Percentiles rank a stretch among this genome's conserved stretches.
Conservation (phyloP, 2,329 filamentous ascomycete genomes). For the Colletotrichum sidae region DNA sequence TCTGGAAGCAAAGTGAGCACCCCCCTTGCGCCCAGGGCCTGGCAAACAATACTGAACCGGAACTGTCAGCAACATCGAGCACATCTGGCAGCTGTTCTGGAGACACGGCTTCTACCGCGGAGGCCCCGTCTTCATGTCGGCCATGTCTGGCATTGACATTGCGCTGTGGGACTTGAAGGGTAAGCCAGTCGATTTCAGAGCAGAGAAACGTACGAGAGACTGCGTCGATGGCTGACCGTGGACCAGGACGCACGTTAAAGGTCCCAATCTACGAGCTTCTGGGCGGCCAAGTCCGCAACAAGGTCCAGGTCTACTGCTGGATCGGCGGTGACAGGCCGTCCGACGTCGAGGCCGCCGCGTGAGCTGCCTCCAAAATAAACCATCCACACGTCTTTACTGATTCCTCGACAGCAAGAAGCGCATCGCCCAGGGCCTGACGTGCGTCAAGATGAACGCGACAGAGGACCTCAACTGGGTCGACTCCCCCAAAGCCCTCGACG, state of each 20-base stretch:
- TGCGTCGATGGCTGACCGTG: too few relatives aligned
- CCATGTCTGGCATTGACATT: slow-evolving; percentile 77
- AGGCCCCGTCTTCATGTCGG: slow-evolving; percentile 78
- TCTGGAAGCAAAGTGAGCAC: slow-evolving; percentile 69
- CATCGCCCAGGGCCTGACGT: slow-evolving; percentile 65
- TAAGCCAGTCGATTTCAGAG: slow-evolving; percentile 27
- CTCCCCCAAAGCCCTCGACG: slow-evolving; percentile 66
- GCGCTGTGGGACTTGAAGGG: slow-evolving; percentile 77
- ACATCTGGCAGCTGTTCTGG: slow-evolving; percentile 77
- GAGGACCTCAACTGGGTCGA: slow-evolving; percentile 77
- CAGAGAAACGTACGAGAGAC: neutral
- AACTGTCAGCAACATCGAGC: slow-evolving; percentile 70
- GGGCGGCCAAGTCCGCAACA: slow-evolving; percentile 73
- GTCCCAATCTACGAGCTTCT: slow-evolving; percentile 75
- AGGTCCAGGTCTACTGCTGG: slow-evolving; percentile 76
- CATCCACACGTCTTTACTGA: neutral
- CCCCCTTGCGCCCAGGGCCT: neutral
- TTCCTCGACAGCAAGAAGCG: slow-evolving; percentile 56
- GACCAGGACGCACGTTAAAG: slow-evolving; percentile 38
- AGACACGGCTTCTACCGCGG: slow-evolving; percentile 76
- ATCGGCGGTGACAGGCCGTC: slow-evolving; percentile 74
- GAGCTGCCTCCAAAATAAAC: slow-evolving; percentile 28
- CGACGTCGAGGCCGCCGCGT: slow-evolving; percentile 70
- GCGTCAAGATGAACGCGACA: slow-evolving; percentile 78
- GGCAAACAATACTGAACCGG: neutral